Evolutionary conservation across 352 stramenopile genomes (phyloP), one percentile per base, ranked within the genome.

Genomic region (Pythium graminicola): DNA sequence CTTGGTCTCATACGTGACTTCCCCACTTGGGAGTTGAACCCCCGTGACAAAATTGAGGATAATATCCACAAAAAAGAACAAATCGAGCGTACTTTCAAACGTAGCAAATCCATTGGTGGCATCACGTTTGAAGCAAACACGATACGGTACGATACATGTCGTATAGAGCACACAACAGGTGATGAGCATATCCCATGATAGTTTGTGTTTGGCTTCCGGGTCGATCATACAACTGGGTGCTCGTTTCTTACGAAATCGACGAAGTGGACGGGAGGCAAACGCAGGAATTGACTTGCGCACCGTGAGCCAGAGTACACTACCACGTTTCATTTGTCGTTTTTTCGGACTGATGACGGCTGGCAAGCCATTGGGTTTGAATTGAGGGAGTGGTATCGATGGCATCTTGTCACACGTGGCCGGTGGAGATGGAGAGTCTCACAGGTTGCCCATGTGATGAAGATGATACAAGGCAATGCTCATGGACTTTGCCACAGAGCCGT

Each of bases 1-100:
- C 6, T 54, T 54, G 6, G 69, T 49, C 24, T 72, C 70, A 53
- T 88, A 87, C 7, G 75, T 69, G 32, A 94, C 48, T 23, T 91
- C 76, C 4, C 80, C 83, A 4, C 61, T 70, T 4, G 76, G 60
- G 8, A 88, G 48, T 41, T 83, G 72, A 23, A 89, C 66, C 17
- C 78, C 83, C 2, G 80, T 92, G 55, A 87, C 50, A 46, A 94
- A 94, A 48, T 89, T 89, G 50, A 89, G 64, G 19, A 75, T 62
- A 23, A 94, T 90, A 59, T 94, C 83, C 35, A 80, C 57, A 23
- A 65, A 74, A 28, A 93, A 93, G 9, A 62, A 66, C 7, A 86
- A 31, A 54, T 93, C 81, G 57, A 93, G 81, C 33, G 43, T n/a
- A n/a, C 31, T 59, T 57, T 93, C 81, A 17, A 86, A 55, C 0